Base-by-base conservation (phyloP, 345 rosid species). In the Aurinia saxatilis region DNA sequence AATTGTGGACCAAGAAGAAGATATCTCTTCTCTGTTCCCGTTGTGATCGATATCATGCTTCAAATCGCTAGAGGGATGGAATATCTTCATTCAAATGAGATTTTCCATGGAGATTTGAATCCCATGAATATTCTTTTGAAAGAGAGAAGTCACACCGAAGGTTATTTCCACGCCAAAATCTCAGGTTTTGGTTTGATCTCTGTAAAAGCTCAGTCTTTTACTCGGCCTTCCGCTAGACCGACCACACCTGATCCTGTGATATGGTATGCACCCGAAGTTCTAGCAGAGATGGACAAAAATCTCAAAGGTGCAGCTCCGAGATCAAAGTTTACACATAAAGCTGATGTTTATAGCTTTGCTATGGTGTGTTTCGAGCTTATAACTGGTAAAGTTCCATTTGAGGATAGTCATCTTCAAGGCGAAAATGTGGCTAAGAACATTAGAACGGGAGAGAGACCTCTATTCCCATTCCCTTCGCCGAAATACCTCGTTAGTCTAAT, bases 51-150 rank as follows among this genome's bases (percentile, higher is more conserved):
- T 67, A 72, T 90, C 6, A 79, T 93, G 91, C 80, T 85, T 58
- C 99, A 93, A 63, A 81, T 93, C 54, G 95, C 97, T 0, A 75
- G 99, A 76, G 96, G 97, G 8, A 84, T 90, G 96, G 97, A 87
- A 23, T 93, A 77, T 74, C 88, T 93, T 15, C 99, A 93, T 39
- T 79, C 90, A 0, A 67, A 59, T 15, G 78, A 82, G 57, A 73
- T 84, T 25, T 70, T 49, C 50, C 88, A 84, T 50, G 99, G 99
- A 19, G 84, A 90, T 35, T 68, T 93, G 72, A 90, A 82, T 56
- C 90, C 95, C 0, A 70, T 69, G 16, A 84, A 81, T 23, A 67
- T 93, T 51, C 77, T 84, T 65, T 71, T 90, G 61, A 90, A 79
- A 77, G 74, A 83, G 33, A 84, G 97, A 70, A 76, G 73, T 44